Evolutionary conservation across 345 rosid genomes (phyloP).

Genomic region (Bruguiera parviflora): DNA sequence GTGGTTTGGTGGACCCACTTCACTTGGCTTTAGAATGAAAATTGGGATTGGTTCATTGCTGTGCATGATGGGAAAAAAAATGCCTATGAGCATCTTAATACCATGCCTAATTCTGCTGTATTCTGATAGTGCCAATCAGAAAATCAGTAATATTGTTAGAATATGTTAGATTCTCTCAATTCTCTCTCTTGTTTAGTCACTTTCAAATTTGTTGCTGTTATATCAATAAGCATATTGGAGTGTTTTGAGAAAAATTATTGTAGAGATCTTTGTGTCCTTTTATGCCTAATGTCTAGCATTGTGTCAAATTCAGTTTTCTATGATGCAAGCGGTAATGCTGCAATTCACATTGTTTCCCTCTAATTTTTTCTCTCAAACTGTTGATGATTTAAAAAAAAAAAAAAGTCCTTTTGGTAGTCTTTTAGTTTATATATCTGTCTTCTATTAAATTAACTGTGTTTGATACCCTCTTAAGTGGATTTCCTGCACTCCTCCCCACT

Average conservation of each 20-base stretch:
- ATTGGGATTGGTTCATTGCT: no score
- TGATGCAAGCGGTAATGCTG: constrained; percentile 1
- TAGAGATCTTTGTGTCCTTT: background rate
- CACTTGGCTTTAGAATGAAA: no score
- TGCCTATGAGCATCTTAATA: no score
- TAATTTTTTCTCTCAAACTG: constrained; percentile 2
- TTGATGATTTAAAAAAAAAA: background rate
- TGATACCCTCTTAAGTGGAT: background rate
- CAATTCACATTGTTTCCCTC: background rate
- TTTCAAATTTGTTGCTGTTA: background rate
- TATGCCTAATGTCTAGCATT: background rate
- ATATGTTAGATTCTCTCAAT: no score
- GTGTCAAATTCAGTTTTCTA: constrained; percentile 9
- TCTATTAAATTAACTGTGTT: background rate
- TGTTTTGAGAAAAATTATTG: background rate
- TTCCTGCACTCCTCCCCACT: background rate
- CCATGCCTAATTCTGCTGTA: constrained; percentile 1
- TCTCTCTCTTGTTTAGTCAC: no score
- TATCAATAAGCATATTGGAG: background rate
- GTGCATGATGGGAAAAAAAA: no score
- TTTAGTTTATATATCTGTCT: constrained; percentile 3
- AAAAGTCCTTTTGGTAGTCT: constrained; percentile 3
- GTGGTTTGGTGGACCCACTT: background rate
- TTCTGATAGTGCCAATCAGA: constrained; percentile 4
- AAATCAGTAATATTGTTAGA: background rate